Evolutionary conservation across 768 basidiomycete species (phyloP).

Genomic region (Boletus rubescentipes): DNA sequence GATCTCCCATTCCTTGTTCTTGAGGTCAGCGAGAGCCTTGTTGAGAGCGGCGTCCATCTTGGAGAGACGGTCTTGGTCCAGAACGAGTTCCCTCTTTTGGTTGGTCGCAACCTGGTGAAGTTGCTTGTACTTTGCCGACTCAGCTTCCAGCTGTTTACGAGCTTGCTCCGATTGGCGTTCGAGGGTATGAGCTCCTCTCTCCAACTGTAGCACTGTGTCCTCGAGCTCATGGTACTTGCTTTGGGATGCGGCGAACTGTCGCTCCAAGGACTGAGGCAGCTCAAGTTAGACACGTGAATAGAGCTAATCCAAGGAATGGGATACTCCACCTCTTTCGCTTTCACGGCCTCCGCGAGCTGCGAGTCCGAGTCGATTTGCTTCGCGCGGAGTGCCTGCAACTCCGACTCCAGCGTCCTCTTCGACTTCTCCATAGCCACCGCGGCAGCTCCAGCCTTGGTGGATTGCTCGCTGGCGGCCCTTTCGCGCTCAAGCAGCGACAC

Average conservation of each 20-base stretch:
- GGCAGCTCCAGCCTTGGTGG: constrained; percentile 46
- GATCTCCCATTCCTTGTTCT: constrained; percentile 81
- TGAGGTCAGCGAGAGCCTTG: constrained; percentile 76
- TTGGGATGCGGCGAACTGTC: constrained; percentile 70
- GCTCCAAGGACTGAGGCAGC: constrained; percentile 61
- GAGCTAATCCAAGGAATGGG: neutral
- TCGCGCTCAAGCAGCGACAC: constrained; percentile 64
- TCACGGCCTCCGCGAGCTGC: constrained; percentile 57
- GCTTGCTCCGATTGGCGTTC: constrained; percentile 69
- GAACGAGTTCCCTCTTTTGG: constrained; percentile 68
- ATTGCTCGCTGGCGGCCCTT: constrained; percentile 48
- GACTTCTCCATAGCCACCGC: constrained; percentile 65
- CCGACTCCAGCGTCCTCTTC: constrained; percentile 67
- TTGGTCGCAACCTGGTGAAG: constrained; percentile 63
- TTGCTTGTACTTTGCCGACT: constrained; percentile 69
- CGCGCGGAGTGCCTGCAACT: constrained; percentile 65
- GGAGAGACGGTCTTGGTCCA: constrained; percentile 63
- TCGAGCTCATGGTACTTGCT: constrained; percentile 83
- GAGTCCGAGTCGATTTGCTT: constrained; percentile 68
- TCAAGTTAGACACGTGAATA: neutral
- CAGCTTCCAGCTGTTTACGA: constrained; percentile 72
- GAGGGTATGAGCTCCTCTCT: constrained; percentile 76
- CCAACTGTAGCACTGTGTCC: constrained; percentile 79
- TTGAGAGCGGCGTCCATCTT: constrained; percentile 81
- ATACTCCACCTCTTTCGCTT: constrained; percentile 69